Conservation (phyloP, 202 grass and related monocot genomes). For the Elaeis oleifera region DNA sequence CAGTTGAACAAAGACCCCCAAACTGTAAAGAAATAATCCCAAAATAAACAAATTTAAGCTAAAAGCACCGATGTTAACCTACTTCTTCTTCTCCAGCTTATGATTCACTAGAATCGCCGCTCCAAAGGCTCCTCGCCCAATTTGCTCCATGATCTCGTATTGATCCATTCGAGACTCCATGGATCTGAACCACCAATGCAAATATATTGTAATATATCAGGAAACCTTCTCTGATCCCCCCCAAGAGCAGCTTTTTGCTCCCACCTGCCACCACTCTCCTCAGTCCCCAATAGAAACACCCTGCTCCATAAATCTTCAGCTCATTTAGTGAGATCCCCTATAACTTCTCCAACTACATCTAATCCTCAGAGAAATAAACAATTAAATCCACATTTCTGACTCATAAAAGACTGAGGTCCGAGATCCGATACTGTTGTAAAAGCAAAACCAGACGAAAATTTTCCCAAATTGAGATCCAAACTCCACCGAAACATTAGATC, state of each 20-base stretch:
- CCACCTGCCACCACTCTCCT: too few species aligned
- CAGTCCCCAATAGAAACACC: too few species aligned
- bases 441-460: conserved; percentile 4
- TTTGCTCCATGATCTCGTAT: conserved; percentile 95
- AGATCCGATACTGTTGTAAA: not conserved
- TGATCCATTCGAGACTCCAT: conserved; percentile 96
- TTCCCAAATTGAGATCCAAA: not conserved
- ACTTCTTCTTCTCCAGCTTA: conserved; percentile 95
- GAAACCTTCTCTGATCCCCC: too few species aligned
- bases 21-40: too few species aligned
- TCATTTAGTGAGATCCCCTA: too few species aligned
- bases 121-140: conserved; percentile 91
- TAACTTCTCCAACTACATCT: too few species aligned
- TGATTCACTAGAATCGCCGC: conserved; percentile 97
- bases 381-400: not conserved
- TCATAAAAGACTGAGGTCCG: not conserved
- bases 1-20: not conserved
- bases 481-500: not conserved
- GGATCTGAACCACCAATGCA: conserved; percentile 15
- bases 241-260: too few species aligned
- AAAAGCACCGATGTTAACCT: conserved; percentile 13
- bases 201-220: too few species aligned
- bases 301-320: too few species aligned
- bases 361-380: conserved; percentile 3
- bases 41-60: conserved; percentile 15